These are phyloP conservation scores for Lactarius akahatsu DNA, from an alignment of 768 basidiomycete genomes.

Conservation along the genomic window DNA sequence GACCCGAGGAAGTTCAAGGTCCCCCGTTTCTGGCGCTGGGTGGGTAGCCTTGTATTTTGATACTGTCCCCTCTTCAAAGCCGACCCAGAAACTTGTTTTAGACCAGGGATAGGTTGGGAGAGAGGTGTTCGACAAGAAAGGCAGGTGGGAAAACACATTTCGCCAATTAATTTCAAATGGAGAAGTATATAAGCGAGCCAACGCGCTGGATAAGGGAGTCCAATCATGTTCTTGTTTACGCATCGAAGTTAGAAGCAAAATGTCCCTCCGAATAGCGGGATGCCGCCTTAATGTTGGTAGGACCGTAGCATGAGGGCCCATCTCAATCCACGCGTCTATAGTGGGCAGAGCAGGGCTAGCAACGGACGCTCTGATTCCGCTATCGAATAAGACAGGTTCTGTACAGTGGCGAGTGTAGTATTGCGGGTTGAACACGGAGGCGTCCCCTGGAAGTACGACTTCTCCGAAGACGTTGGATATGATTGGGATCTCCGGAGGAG, in stretches of 20 bases:
- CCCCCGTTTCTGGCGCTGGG: constrained; percentile 1
- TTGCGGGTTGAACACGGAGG: constrained; percentile 44
- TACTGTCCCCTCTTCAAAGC: constrained; percentile 38
- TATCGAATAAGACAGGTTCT: constrained; percentile 56
- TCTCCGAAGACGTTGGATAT: constrained; percentile 61
- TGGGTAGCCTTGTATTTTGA: neutral
- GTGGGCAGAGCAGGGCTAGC: constrained; percentile 32
- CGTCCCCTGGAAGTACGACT: constrained; percentile 54
- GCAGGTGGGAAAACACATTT: constrained; percentile 48
- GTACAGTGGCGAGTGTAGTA: constrained; percentile 62
- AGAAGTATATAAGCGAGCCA: constrained; percentile 51
- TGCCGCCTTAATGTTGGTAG: constrained; percentile 56
- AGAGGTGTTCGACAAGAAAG: constrained; percentile 42
- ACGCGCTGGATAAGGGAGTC: constrained; percentile 44
- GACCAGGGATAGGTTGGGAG: constrained; percentile 67
- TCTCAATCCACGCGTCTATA: constrained; percentile 58
- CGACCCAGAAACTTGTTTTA: constrained; percentile 55
- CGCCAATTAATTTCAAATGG: constrained; percentile 52
- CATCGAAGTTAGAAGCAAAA: constrained; percentile 50
- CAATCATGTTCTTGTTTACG: constrained; percentile 46
- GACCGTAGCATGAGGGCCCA: constrained; percentile 60
- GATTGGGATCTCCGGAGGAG: constrained; percentile 54
- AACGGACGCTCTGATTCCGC: constrained; percentile 47
- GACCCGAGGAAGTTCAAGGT: constrained; percentile 37
- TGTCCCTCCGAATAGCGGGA: constrained; percentile 35